Evolutionary conservation across 2,329 filamentous ascomycete species (phyloP).

Genomic region (Talaromyces pinophilus): DNA sequence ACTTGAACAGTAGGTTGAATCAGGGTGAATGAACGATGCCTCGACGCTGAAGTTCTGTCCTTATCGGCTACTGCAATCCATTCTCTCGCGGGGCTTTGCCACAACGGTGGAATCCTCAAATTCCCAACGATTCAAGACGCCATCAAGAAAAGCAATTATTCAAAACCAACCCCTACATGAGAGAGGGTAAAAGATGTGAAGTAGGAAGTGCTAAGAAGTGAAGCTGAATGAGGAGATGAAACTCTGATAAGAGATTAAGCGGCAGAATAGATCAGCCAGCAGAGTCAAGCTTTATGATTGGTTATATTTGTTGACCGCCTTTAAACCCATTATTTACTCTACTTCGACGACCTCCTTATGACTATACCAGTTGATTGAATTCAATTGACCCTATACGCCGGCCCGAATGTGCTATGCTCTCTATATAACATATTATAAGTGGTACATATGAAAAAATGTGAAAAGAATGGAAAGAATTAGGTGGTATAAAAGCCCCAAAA

Average conservation of each 20-base stretch:
- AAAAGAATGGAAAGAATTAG: background rate
- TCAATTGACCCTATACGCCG: background rate
- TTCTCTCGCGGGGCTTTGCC: background rate
- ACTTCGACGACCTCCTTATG: background rate
- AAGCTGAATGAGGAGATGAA: constrained; percentile 2
- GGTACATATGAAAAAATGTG: background rate
- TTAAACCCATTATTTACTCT: background rate
- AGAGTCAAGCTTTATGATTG: background rate
- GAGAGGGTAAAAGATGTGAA: background rate
- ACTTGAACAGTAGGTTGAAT: background rate
- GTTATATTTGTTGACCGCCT: background rate
- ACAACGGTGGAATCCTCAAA: background rate
- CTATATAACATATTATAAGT: background rate
- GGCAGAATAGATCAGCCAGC: constrained; percentile 10
- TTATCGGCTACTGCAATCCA: background rate
- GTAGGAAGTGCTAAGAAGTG: background rate
- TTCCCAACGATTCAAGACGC: background rate
- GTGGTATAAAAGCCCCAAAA: background rate
- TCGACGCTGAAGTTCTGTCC: background rate
- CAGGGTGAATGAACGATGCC: background rate
- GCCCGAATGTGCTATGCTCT: constrained; percentile 9
- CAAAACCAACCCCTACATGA: background rate
- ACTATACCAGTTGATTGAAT: background rate
- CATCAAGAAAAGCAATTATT: background rate
- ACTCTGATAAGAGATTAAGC: constrained; percentile 16